A percentile compares a stretch with the other conserved stretches of the same genome.
Evolutionary conservation across 2,329 filamentous ascomycete genomes (phyloP).

Genomic region (Fusarium multiceps): DNA sequence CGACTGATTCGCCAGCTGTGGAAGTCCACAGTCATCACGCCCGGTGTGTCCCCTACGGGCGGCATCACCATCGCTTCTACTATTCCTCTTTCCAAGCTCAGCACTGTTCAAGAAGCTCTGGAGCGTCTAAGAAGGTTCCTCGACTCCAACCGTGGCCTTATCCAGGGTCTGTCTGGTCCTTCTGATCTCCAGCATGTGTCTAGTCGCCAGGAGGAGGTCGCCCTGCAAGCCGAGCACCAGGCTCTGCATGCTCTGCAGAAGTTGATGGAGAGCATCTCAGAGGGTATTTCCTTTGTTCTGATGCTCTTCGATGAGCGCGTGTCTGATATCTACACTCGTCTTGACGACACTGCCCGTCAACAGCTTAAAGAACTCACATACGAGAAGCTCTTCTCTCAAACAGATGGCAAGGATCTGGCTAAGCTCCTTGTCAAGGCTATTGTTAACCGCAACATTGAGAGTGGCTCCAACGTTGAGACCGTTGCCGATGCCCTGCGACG

Average conservation of each 20-base stretch:
- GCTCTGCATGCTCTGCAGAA: slow-evolving; percentile 87
- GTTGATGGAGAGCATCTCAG: slow-evolving; percentile 89
- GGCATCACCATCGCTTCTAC: slow-evolving; percentile 74
- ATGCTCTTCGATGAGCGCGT: slow-evolving; percentile 95
- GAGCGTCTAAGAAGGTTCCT: slow-evolving; percentile 85
- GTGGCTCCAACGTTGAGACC: slow-evolving; percentile 96
- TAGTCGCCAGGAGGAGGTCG: slow-evolving; percentile 90
- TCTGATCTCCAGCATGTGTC: slow-evolving; percentile 82
- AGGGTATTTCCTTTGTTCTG: slow-evolving; percentile 95
- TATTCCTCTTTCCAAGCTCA: slow-evolving; percentile 75
- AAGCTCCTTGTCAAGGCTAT: slow-evolving; percentile 97
- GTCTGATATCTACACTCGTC: slow-evolving; percentile 82
- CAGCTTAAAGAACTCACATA: slow-evolving; percentile 83
- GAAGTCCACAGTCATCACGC: slow-evolving; percentile 79
- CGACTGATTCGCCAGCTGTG: slow-evolving; percentile 90
- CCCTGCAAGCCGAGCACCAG: slow-evolving; percentile 92
- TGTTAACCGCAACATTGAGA: slow-evolving; percentile 96
- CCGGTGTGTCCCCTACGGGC: slow-evolving; percentile 63
- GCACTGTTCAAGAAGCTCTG: slow-evolving; percentile 81
- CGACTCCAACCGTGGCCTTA: slow-evolving; percentile 86
- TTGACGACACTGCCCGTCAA: slow-evolving; percentile 76
- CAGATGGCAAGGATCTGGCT: slow-evolving; percentile 85
- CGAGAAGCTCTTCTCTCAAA: slow-evolving; percentile 84
- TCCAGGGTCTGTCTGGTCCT: slow-evolving; percentile 92
- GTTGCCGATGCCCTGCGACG: slow-evolving; percentile 93